A percentile compares a stretch with the other conserved stretches of the same genome.
Evolutionary conservation across 192 early-diverging fungal species (phyloP).

Genomic region (Backusella macrospora): DNA sequence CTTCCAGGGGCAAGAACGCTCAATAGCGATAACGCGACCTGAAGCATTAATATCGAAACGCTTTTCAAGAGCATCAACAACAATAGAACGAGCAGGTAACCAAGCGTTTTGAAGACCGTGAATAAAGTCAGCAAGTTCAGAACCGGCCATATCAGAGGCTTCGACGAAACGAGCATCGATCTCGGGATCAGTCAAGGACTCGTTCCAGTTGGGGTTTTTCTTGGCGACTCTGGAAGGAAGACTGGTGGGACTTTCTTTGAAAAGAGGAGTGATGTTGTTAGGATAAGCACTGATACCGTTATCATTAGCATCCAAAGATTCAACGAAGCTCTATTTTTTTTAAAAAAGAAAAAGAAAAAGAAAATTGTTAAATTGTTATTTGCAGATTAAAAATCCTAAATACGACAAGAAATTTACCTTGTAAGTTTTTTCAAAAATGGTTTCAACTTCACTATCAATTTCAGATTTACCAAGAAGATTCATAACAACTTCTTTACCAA

Average conservation of each 20-base stretch:
- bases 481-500: conserved; percentile 82
- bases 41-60: conserved; percentile 63
- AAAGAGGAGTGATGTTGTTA: conserved; percentile 73
- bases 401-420: conserved; percentile 44
- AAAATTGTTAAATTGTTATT: background rate
- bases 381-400: background rate
- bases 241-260: conserved; percentile 78
- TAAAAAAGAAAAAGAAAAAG: conserved; percentile 16
- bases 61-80: conserved; percentile 67
- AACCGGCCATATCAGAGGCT: conserved; percentile 77
- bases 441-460: conserved; percentile 59
- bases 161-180: conserved; percentile 67
- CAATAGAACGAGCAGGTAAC: conserved; percentile 88
- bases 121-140: conserved; percentile 72
- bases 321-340: conserved; percentile 61
- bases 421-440: conserved; percentile 85
- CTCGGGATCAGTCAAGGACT: conserved; percentile 65
- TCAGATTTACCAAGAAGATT: conserved; percentile 52
- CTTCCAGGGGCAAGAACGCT: conserved; percentile 92
- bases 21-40: conserved; percentile 83
- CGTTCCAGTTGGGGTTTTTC: conserved; percentile 96
- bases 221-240: conserved; percentile 78
- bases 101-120: conserved; percentile 75
- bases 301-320: conserved; percentile 84
- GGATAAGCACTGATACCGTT: conserved; percentile 94